Evolutionary conservation across 2,329 filamentous ascomycete species (phyloP).

Genomic region (Trematosphaeria pertusa): DNA sequence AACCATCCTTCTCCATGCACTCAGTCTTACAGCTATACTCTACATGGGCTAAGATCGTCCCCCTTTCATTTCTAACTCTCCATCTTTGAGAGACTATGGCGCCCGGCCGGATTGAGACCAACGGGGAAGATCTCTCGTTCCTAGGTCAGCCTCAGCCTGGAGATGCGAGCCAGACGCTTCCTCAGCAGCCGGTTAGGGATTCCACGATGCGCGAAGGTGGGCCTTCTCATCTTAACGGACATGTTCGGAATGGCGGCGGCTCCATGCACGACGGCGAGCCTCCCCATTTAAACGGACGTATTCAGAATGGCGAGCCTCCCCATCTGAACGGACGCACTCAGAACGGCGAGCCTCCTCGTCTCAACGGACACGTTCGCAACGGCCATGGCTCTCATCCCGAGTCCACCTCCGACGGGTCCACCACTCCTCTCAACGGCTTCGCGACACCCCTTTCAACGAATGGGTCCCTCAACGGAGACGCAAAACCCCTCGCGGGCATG

Average conservation of each 20-base stretch:
- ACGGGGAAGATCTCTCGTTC: constrained; percentile 7
- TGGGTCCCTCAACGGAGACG: constrained; percentile 2
- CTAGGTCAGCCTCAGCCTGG: constrained; percentile 5
- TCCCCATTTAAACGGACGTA: too few species aligned
- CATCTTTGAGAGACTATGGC: constrained; percentile 11
- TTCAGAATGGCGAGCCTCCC: too few species aligned
- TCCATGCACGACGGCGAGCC: too few species aligned
- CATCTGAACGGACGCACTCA: too few species aligned
- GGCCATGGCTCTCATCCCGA: not conserved
- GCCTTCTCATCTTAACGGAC: too few species aligned
- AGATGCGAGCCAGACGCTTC: too few species aligned
- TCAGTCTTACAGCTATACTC: constrained; percentile 9
- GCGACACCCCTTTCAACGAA: constrained; percentile 4
- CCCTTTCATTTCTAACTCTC: constrained; percentile 6
- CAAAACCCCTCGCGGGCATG: constrained; percentile 3
- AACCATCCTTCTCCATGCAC: not conserved
- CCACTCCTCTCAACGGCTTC: constrained; percentile 5
- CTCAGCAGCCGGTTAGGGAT: too few species aligned
- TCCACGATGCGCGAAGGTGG: too few species aligned
- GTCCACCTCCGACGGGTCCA: constrained; percentile 1
- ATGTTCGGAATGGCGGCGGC: too few species aligned
- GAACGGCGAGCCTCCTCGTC: too few species aligned
- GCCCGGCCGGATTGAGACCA: constrained; percentile 13
- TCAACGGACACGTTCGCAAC: too few species aligned
- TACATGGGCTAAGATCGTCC: constrained; percentile 10